Evolutionary conservation across 805 yeast genomes (phyloP).

Genomic region (Torulaspora indica): DNA sequence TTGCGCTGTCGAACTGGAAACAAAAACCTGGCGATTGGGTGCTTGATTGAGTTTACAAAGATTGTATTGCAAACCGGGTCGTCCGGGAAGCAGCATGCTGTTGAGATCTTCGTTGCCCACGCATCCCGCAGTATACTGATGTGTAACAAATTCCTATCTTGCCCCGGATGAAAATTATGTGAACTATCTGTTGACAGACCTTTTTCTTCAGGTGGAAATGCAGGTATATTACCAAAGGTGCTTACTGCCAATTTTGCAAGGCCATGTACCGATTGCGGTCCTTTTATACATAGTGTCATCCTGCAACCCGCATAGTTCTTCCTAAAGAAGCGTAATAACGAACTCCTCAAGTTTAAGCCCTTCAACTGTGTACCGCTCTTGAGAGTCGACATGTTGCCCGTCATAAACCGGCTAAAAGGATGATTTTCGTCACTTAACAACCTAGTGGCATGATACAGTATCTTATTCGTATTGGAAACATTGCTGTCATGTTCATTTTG

Average conservation of each 20-base stretch:
- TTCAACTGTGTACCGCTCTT: constrained; percentile 34
- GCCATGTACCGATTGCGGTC: constrained; percentile 60
- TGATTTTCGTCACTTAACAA: constrained; percentile 45
- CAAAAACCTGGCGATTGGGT: constrained; percentile 41
- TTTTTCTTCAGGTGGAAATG: neutral
- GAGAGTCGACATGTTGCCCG: constrained; percentile 58
- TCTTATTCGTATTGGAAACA: constrained; percentile 40
- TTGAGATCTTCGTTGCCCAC: constrained; percentile 18
- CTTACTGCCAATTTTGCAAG: constrained; percentile 48
- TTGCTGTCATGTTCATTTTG: constrained; percentile 66
- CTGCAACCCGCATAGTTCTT: constrained; percentile 43
- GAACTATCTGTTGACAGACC: neutral
- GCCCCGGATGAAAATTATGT: neutral
- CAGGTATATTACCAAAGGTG: constrained; percentile 40
- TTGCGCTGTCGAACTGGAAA: constrained; percentile 39
- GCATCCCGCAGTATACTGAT: constrained; percentile 26
- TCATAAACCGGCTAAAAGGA: constrained; percentile 58
- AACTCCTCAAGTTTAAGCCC: constrained; percentile 36
- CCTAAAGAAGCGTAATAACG: constrained; percentile 40
- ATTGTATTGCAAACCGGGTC: constrained; percentile 31
- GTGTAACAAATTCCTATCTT: neutral
- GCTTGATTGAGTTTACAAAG: constrained; percentile 37
- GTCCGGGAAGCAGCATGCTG: constrained; percentile 25
- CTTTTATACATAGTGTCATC: constrained; percentile 56
- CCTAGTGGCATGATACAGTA: constrained; percentile 56